Conservation (phyloP, 2,329 filamentous ascomycete species). For the Aspergillus intermedius region DNA sequence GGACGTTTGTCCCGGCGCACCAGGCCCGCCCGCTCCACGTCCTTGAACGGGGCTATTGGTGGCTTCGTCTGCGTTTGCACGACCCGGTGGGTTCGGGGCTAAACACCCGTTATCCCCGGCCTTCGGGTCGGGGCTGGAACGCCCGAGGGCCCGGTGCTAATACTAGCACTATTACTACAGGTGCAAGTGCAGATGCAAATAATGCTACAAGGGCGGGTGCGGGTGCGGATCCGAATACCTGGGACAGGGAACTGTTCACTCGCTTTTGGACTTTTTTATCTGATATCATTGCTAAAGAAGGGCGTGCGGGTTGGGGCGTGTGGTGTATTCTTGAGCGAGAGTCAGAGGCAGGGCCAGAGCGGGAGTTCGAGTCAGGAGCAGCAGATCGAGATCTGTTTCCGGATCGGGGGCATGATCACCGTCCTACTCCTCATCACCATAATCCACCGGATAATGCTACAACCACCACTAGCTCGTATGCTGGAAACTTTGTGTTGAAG, state of each 20-base stretch:
- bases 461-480: constrained; percentile 6
- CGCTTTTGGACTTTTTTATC: constrained; percentile 39
- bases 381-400: not conserved
- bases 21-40: constrained; percentile 46
- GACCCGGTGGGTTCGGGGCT: constrained; percentile 24
- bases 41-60: constrained; percentile 75
- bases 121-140: no score
- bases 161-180: not conserved
- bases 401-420: not conserved
- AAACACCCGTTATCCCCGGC: no score
- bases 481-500: constrained; percentile 42
- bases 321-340: constrained; percentile 32
- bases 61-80: constrained; percentile 54
- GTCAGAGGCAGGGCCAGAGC: not conserved
- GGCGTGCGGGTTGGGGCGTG: constrained; percentile 41
- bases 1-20: constrained; percentile 48
- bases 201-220: not conserved
- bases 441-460: not conserved
- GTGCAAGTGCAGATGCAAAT: not conserved
- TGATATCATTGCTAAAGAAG: constrained; percentile 30
- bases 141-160: not conserved
- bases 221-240: constrained; percentile 6
- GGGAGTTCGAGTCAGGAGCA: not conserved
- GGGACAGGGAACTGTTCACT: constrained; percentile 30
- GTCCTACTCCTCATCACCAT: not conserved